Evolutionary conservation across 202 grass and related monocot species (phyloP), one percentile per base, ranked within the genome.

Genomic region (Brachypodium distachyon): DNA sequence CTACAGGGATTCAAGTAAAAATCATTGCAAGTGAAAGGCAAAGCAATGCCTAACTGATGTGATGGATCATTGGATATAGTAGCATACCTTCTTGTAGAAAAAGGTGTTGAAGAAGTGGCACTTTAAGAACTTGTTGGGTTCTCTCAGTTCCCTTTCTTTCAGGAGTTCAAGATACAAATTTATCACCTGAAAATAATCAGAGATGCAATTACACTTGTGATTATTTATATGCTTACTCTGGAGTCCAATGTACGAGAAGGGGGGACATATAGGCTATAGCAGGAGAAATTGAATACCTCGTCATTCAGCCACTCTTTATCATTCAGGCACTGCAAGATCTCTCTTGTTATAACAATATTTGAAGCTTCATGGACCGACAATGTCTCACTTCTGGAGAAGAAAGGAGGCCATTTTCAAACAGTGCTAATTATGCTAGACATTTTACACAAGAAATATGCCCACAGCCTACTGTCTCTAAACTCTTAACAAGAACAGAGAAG

Each of bases 41-140:
- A 49, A 65, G 1, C 42, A 60, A 70, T 18, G 14, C 37, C 39
- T 59, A 70, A 58, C 58, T 60, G 65, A 37, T 37, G 55, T 70
- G 7, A 16, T 2, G 38, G 31, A n/a, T 48, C 29, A 59, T 12
- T 6, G 11, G 31, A 52, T 39, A 64, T n/a, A 86, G 41, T 60
- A 62, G 12, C 12, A 2, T 4, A 98, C 96, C 96, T 95, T 98
- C 41, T 98, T 98, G 74, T 85, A 98, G 74, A 98, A 98, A 84
- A 98, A 98, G 50, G 89, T 98, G 63, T 87, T 98, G 84, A 95
- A 98, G 83, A 95, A 98, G 89, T 98, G 96, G 37, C 91, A 98
- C 87, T 82, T 98, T 68, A 92, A 49, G 67, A 98, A 98, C 32
- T 90, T 98, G 34, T 23, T 70, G 47, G 83, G 82, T 46, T 98